phyloP scores from a whole-genome alignment of 1,284 basidiomycete species.

The Irpex rosettiformis region DNA sequence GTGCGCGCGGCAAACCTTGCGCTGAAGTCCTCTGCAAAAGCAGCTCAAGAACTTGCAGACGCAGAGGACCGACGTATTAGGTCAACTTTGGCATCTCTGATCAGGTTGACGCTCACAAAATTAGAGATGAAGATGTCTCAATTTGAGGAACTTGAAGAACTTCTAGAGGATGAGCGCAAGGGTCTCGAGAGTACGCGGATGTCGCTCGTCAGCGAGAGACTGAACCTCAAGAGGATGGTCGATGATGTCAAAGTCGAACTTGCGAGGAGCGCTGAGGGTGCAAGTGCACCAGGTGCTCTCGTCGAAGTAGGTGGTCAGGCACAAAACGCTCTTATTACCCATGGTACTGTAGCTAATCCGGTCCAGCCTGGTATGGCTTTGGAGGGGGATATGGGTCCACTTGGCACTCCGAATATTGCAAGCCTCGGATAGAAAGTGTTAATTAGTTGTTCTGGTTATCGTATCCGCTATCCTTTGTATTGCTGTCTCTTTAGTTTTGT shows the following conservation, averaged over 20 bases:
- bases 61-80: constrained; percentile 85
- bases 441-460: constrained; percentile 1
- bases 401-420: constrained; percentile 28
- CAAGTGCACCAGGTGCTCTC: constrained; percentile 21
- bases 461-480: constrained; percentile 2
- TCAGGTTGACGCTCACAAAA: constrained; percentile 90
- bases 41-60: constrained; percentile 79
- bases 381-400: constrained; percentile 33
- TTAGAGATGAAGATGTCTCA: constrained; percentile 91
- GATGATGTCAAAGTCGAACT: constrained; percentile 63
- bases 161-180: constrained; percentile 83
- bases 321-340: constrained; percentile 42
- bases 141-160: constrained; percentile 88
- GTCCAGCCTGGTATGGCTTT: constrained; percentile 34
- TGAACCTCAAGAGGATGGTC: constrained; percentile 61
- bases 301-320: constrained; percentile 30
- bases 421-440: constrained; percentile 21
- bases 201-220: constrained; percentile 63
- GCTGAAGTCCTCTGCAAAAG: constrained; percentile 86
- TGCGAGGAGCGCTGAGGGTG: constrained; percentile 38
- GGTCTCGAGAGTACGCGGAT: constrained; percentile 69
- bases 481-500: not conserved
- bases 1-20: constrained; percentile 81
- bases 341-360: constrained; percentile 46
- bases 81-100: constrained; percentile 78